Evolutionary conservation across 1,284 basidiomycete species (phyloP).

Genomic region (Puccinia coronata): DNA sequence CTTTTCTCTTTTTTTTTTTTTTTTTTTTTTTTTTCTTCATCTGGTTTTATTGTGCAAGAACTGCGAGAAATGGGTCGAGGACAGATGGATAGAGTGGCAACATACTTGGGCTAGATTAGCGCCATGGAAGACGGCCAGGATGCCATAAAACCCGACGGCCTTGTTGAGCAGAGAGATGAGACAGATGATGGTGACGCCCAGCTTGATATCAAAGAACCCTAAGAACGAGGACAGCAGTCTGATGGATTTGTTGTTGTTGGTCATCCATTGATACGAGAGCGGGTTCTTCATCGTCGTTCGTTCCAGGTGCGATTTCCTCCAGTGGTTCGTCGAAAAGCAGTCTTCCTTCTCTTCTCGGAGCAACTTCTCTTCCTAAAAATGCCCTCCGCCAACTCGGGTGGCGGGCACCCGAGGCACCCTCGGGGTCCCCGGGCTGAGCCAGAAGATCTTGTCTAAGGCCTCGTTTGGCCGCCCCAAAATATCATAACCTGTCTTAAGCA

Average conservation of each 20-base stretch:
- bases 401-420: too few species aligned
- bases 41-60: too few species aligned
- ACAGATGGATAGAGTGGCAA: slow-evolving; percentile 61
- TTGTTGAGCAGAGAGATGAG: slow-evolving; percentile 76
- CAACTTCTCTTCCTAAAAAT: too few species aligned
- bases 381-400: too few species aligned
- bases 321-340: not conserved
- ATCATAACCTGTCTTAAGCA: too few species aligned
- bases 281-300: not conserved
- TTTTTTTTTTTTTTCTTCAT: not conserved
- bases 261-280: slow-evolving; percentile 15
- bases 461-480: too few species aligned
- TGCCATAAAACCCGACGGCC: slow-evolving; percentile 92
- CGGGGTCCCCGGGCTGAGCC: too few species aligned
- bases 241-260: slow-evolving; percentile 23
- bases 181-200: slow-evolving; percentile 39
- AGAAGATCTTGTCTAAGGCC: too few species aligned
- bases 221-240: slow-evolving; percentile 26
- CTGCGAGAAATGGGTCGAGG: too few species aligned
- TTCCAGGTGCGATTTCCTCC: too few species aligned
- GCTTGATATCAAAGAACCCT: slow-evolving; percentile 41
- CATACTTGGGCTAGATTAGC: slow-evolving; percentile 86
- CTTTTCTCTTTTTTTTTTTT: too few species aligned
- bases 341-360: not conserved
- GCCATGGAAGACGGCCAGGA: slow-evolving; percentile 84